Evolutionary conservation across 2,329 filamentous ascomycete species (phyloP), one percentile per base, ranked within the genome.

Genomic region (Phyllosticta capitalensis): DNA sequence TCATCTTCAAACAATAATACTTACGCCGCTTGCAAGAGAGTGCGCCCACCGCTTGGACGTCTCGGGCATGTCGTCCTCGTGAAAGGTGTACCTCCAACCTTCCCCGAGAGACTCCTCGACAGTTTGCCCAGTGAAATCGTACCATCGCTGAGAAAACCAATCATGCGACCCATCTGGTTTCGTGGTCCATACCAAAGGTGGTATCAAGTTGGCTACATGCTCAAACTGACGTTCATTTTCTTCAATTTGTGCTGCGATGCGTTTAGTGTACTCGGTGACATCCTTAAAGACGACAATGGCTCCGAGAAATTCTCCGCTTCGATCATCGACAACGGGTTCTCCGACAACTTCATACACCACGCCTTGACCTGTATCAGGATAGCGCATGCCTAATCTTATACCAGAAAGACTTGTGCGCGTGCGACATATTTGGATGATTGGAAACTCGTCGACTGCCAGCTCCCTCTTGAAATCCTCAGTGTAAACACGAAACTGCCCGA

Each of bases 131-230:
- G 89, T 92, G 65, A 89, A 92, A n/a, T 83, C 81, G 66, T 89
- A 89, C 87, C 88, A 92, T n/a, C 85, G 77, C 53, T 83, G 81
- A 61, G 87, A 89, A 71, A 86, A 92, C 72, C 89, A 92, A 65
- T 92, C 88, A 64, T 83, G 79, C 24, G 75, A 65, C 0, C 89
- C 88, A 17, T 87, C 81, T 0, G 86, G 79, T 0, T 74, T 83
- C 0, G 88, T 83, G 0, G 87, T 90, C 87, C 88, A 92, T 5
- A 92, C 84, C 72, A 81, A 74, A 52, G 74, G 70, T 0, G 75
- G 75, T 58, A 78, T 74, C 64, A 76, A 86, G 63, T 92, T 88
- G 64, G 87, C 89, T 54, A 92, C 90, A 6, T 86, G 77, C 66
- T 85, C 84, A 70, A 92, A 92, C 54, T 88, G 82, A 65, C 84